These are phyloP conservation scores for Phylloporus sp. DNA, from an alignment of 768 basidiomycete species.

Conservation along the genomic window DNA sequence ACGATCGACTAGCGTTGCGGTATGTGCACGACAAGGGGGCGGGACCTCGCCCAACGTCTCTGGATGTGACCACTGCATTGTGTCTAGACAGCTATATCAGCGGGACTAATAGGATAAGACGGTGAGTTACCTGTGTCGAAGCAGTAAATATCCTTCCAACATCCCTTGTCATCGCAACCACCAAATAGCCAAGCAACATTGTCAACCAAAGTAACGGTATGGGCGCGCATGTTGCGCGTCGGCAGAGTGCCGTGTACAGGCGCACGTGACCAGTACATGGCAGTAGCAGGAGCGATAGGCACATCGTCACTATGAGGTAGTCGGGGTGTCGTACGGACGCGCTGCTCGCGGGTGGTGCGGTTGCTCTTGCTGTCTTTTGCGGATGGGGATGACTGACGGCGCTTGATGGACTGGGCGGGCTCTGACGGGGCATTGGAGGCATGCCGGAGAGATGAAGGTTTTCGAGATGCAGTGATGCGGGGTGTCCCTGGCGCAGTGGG, in stretches of 20 bases:
- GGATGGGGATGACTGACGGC: slow-evolving; percentile 27
- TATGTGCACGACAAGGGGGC: slow-evolving; percentile 83
- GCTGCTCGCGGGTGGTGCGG: slow-evolving; percentile 26
- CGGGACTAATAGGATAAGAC: not conserved
- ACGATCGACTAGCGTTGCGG: slow-evolving; percentile 76
- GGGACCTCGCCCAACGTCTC: slow-evolving; percentile 75
- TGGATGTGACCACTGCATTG: slow-evolving; percentile 84
- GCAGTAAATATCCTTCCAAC: slow-evolving; percentile 72
- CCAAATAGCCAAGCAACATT: slow-evolving; percentile 84
- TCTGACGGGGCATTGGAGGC: slow-evolving; percentile 28
- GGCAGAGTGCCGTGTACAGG: slow-evolving; percentile 73
- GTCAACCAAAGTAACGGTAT: slow-evolving; percentile 81
- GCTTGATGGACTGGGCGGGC: slow-evolving; percentile 23
- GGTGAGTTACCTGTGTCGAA: slow-evolving; percentile 69
- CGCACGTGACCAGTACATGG: slow-evolving; percentile 84
- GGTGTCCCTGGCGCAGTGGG: slow-evolving; percentile 25
- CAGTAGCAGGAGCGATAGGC: slow-evolving; percentile 60
- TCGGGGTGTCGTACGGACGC: slow-evolving; percentile 48
- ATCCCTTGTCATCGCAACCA: slow-evolving; percentile 79
- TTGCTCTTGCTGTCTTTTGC: slow-evolving; percentile 21
- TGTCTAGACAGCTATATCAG: slow-evolving; percentile 46
- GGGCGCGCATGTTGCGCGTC: slow-evolving; percentile 69
- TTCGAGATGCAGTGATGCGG: slow-evolving; percentile 24
- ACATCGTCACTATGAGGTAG: slow-evolving; percentile 60
- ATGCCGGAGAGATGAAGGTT: slow-evolving; percentile 31